phyloP scores from a whole-genome alignment of 495 filamentous ascomycete species.

The Aspergillus olivimuriae region DNA sequence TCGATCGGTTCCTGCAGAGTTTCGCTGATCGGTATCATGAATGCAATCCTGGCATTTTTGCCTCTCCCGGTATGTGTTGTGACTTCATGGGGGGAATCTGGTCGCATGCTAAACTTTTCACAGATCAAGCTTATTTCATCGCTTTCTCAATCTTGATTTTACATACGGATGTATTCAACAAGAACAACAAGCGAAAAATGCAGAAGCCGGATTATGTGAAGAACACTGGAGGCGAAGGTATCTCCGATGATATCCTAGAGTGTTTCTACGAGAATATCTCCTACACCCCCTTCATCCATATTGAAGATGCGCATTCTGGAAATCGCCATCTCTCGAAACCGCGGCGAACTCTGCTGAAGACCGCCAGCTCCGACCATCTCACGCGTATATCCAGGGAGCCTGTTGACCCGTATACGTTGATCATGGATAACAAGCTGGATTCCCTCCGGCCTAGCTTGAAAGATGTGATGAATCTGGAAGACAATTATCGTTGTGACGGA shows the following conservation, averaged over 20 bases:
- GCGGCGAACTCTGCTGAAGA: constrained; percentile 68
- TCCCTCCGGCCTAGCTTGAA: constrained; percentile 75
- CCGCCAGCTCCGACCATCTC: constrained; percentile 57
- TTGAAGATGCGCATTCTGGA: constrained; percentile 87
- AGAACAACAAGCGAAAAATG: constrained; percentile 99
- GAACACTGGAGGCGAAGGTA: constrained; percentile 82
- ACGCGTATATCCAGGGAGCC: constrained; percentile 68
- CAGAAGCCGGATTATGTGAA: constrained; percentile 93
- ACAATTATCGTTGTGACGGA: constrained; percentile 83
- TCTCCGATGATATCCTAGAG: constrained; percentile 85
- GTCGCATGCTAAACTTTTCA: constrained; percentile 5
- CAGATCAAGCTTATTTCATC: constrained; percentile 93
- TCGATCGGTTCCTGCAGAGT: constrained; percentile 86
- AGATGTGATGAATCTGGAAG: constrained; percentile 87
- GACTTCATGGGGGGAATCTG: neutral
- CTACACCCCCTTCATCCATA: constrained; percentile 95
- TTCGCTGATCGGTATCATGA: constrained; percentile 98
- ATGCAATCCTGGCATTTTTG: constrained; percentile 95
- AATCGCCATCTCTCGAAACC: constrained; percentile 67
- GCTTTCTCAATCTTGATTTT: constrained; percentile 94
- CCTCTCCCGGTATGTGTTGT: constrained; percentile 54
- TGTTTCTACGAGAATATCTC: constrained; percentile 98
- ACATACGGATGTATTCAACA: constrained; percentile 98
- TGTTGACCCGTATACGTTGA: constrained; percentile 89
- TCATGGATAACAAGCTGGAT: constrained; percentile 82